Percentiles rank a stretch among this genome's conserved stretches.
Evolutionary conservation across 1,139 yeast genomes (phyloP).

Genomic region (Nadsonia commutata): DNA sequence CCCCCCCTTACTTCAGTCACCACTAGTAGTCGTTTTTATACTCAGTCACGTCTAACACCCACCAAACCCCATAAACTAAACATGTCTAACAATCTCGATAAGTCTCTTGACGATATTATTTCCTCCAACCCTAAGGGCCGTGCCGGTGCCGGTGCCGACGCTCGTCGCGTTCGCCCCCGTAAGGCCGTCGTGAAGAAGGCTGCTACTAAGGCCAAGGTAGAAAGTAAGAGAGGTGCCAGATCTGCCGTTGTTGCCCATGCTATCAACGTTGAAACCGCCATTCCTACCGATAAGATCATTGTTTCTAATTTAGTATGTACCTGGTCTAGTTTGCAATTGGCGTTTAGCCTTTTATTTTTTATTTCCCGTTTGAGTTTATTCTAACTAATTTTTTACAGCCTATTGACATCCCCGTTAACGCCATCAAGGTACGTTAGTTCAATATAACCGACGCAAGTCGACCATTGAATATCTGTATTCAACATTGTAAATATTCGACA

Average conservation of each 20-base stretch:
- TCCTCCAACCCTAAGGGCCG: slow-evolving; percentile 37
- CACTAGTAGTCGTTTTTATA: too few species aligned
- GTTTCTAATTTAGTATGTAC: slow-evolving; percentile 24
- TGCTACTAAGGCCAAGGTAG: slow-evolving; percentile 9
- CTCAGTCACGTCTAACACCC: too few species aligned
- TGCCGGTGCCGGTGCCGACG: slow-evolving; percentile 15
- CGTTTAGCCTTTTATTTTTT: background rate
- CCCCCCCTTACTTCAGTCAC: too few species aligned
- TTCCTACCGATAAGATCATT: slow-evolving; percentile 20
- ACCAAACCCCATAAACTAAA: too few species aligned
- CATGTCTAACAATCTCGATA: slow-evolving; percentile 67
- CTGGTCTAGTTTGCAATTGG: too few species aligned
- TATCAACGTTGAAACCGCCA: slow-evolving; percentile 15
- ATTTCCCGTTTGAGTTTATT: background rate
- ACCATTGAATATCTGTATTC: background rate
- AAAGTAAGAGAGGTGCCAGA: slow-evolving; percentile 16
- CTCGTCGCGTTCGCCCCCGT: slow-evolving; percentile 9
- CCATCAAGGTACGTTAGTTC: slow-evolving; percentile 6
- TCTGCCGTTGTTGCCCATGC: slow-evolving; percentile 20
- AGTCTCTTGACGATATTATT: slow-evolving; percentile 91
- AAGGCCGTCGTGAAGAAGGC: slow-evolving; percentile 11
- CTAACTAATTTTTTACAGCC: slow-evolving; percentile 2
- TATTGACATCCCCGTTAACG: slow-evolving; percentile 5
- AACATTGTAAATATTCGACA: background rate
- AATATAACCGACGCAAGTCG: slow-evolving; percentile 1